Base-by-base conservation (phyloP, 768 basidiomycete species). In the Auriscalpium microsporum region DNA sequence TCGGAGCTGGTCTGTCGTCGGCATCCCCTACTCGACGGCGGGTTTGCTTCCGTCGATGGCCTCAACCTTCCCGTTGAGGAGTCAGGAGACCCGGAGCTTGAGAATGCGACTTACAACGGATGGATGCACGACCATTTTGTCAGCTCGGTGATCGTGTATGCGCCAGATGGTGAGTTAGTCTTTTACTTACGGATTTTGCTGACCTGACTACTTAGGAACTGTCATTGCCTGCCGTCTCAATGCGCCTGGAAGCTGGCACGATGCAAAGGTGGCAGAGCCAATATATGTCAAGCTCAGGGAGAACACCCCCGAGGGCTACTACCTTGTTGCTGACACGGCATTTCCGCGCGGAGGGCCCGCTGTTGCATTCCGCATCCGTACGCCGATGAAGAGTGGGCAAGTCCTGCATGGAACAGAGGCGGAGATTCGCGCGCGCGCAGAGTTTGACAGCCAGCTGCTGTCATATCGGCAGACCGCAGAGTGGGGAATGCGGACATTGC, bases 181-280 rank as follows among this genome's bases (percentile, higher is more conserved):
- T 38, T 53, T 34, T 5, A 5, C 23, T 28, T 28, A 28, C 23
- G 23, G 3, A 28, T 28, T 28, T 28, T 28, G 2, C 3, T 2
- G 23, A 28, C 5, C 23, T 28, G 23, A 28, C 23, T 28, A 5
- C 23, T 4, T 23, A 78, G 75, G 74, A 35, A 54, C 56, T 8
- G 67, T 78, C 8, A 71, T 77, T 63, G 62, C 57, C 8, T 62
- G 59, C 9, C 59, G 57, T 8, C 50, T 72, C 13, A 78, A 78
- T 64, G 66, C 69, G 1, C 76, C 75, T 0, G 74, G 76, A 10
- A 78, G 76, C 58, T 80, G 76, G 77, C 78, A 79, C 61, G 73
- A 80, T 56, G 67, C 74, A 8, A 66, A 62, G 21, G 69, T 78
- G 55, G 73, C 76, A 1, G 62, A 59, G 4, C 68, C 65, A 2